phyloP scores from a whole-genome alignment of 176 grass and related monocot species.

The Oryza glumipatula region DNA sequence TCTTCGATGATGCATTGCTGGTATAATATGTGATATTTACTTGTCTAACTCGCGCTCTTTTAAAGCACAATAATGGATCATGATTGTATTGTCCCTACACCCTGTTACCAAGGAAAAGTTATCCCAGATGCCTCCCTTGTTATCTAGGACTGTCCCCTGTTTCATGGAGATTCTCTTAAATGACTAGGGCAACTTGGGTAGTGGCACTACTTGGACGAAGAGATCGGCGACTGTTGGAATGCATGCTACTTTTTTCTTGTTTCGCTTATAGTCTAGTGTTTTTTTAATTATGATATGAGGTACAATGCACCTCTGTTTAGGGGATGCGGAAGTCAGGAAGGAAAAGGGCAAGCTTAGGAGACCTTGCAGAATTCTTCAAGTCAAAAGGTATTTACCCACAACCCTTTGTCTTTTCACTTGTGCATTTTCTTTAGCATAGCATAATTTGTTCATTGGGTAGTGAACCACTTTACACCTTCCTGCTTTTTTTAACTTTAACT shows the following conservation, averaged over 20 bases:
- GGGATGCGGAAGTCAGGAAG: slow-evolving; percentile 47
- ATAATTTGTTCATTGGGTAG: slow-evolving; percentile 10
- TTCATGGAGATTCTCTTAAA: background rate
- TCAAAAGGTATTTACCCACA: slow-evolving; percentile 56
- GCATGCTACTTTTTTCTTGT: background rate
- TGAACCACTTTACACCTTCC: background rate
- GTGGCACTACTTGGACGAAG: background rate
- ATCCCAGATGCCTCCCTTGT: background rate
- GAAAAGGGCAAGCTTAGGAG: slow-evolving; percentile 45
- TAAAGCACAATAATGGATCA: background rate
- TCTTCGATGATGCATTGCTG: slow-evolving; percentile 57
- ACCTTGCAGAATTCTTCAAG: slow-evolving; percentile 79
- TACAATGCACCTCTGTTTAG: slow-evolving; percentile 41
- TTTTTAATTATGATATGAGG: background rate
- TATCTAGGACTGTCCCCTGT: background rate
- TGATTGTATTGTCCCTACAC: background rate
- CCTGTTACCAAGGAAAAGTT: background rate
- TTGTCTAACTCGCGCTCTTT: background rate
- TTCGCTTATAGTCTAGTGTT: slow-evolving; percentile 2
- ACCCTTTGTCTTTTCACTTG: background rate
- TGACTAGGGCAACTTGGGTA: background rate
- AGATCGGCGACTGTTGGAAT: background rate
- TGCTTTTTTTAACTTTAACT: background rate
- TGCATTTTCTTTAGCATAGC: slow-evolving; percentile 16
- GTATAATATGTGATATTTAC: slow-evolving; percentile 40